Conservation (phyloP, 2,329 filamentous ascomycete species). For the Lithohypha guttulata region DNA sequence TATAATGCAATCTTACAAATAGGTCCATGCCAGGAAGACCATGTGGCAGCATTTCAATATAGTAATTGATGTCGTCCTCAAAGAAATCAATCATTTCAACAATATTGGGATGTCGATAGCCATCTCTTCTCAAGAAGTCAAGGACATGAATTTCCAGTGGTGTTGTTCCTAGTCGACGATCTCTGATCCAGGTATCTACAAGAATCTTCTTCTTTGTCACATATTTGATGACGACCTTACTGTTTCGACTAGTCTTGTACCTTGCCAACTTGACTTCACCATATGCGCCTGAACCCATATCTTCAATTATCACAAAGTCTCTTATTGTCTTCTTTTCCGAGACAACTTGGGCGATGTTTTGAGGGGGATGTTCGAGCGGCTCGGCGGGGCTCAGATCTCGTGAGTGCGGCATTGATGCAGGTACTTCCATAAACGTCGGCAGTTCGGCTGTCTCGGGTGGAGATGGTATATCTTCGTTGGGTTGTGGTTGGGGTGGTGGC, state of each 20-base stretch:
- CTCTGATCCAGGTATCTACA: constrained; percentile 95
- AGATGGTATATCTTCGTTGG: constrained; percentile 51
- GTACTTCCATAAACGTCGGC: neutral
- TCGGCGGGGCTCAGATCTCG: constrained; percentile 40
- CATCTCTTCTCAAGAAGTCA: constrained; percentile 74
- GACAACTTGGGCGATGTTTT: constrained; percentile 17
- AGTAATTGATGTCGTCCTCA: constrained; percentile 67
- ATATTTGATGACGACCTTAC: constrained; percentile 88
- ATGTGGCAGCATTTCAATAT: constrained; percentile 96
- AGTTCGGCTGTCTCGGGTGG: constrained; percentile 20
- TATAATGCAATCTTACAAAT: constrained; percentile 41
- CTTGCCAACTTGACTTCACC: constrained; percentile 92
- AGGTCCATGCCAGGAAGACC: constrained; percentile 95
- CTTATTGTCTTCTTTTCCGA: constrained; percentile 69
- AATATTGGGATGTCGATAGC: constrained; percentile 53
- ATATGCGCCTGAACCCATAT: constrained; percentile 97
- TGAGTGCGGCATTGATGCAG: constrained; percentile 20
- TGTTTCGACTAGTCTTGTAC: constrained; percentile 56
- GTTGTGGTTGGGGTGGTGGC: constrained; percentile 67
- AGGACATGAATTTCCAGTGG: constrained; percentile 94
- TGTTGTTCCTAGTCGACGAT: constrained; percentile 84
- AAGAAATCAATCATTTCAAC: constrained; percentile 61
- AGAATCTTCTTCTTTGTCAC: constrained; percentile 94
- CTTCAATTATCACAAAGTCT: constrained; percentile 86
- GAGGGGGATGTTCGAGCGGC: constrained; percentile 27